A percentile compares a stretch with the other conserved stretches of the same genome.
These are phyloP conservation scores for Passalora sequoiae DNA, from an alignment of 2,329 filamentous ascomycete genomes.

Conservation along the genomic window DNA sequence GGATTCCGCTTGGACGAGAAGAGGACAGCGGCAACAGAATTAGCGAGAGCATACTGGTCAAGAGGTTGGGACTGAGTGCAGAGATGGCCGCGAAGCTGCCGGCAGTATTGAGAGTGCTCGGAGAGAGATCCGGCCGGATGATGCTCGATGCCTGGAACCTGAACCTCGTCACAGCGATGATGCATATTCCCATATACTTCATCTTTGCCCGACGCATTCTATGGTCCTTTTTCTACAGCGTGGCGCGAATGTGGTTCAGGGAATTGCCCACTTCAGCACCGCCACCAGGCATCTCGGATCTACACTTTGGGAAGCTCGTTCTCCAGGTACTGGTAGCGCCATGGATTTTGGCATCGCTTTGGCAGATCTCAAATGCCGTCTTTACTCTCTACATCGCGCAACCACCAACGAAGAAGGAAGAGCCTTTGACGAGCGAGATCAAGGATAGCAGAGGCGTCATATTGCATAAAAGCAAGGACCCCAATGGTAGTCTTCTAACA, in stretches of 20 bases:
- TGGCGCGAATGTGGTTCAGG: constrained; percentile 65
- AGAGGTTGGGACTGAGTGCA: background rate
- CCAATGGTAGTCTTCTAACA: constrained; percentile 81
- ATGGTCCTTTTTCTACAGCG: constrained; percentile 65
- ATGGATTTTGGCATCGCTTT: constrained; percentile 63
- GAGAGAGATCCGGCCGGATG: constrained; percentile 10
- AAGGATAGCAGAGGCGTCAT: constrained; percentile 44
- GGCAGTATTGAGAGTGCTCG: constrained; percentile 9
- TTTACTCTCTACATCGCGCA: constrained; percentile 78
- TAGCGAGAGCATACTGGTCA: background rate
- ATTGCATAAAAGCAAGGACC: constrained; percentile 49
- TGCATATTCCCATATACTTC: constrained; percentile 49
- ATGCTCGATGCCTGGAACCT: constrained; percentile 18
- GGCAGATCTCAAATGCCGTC: constrained; percentile 69
- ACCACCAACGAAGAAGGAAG: constrained; percentile 76
- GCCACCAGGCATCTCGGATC: constrained; percentile 49
- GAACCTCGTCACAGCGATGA: constrained; percentile 27
- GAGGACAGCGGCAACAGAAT: constrained; percentile 11
- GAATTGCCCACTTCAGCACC: constrained; percentile 65
- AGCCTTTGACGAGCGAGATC: constrained; percentile 75
- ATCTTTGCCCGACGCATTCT: constrained; percentile 56
- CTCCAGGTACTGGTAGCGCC: constrained; percentile 50
- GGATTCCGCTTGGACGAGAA: constrained; percentile 36
- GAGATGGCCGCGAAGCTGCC: constrained; percentile 10
- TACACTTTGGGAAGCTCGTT: constrained; percentile 16